Conservation (phyloP, 2,329 filamentous ascomycete genomes). For the Fusarium humuli region DNA sequence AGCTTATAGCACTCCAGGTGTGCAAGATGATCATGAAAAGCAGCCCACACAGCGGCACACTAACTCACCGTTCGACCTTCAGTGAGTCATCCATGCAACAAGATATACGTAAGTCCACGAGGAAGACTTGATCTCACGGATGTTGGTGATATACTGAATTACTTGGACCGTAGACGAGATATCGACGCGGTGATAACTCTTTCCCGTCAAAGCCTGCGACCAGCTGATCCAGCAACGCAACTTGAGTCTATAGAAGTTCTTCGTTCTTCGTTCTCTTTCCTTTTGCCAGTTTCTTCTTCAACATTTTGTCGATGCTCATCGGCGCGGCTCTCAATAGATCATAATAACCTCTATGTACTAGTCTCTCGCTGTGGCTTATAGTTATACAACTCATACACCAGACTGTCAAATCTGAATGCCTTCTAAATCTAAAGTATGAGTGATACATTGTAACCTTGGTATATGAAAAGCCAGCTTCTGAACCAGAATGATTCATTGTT, state of each 20-base stretch:
- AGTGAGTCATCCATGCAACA: neutral
- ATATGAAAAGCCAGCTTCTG: neutral
- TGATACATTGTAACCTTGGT: neutral
- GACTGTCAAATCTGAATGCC: neutral
- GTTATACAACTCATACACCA: neutral
- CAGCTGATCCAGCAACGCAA: neutral
- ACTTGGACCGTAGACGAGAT: neutral
- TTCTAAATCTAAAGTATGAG: neutral
- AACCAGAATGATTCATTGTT: neutral
- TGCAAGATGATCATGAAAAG: neutral
- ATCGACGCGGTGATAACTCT: neutral
- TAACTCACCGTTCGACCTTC: neutral
- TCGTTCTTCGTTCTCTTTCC: no score
- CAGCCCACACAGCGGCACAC: neutral
- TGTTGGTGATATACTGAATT: neutral
- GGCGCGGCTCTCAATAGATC: neutral
- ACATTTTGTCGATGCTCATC: neutral
- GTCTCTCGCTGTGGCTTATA: neutral
- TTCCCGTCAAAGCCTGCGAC: neutral
- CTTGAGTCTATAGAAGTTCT: neutral
- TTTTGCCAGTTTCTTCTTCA: neutral
- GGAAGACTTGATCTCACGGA: neutral
- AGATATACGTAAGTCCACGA: neutral
- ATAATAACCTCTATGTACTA: neutral
- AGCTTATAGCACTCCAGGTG: neutral